Base-by-base conservation (phyloP, 768 basidiomycete genomes). In the Trametes punicea region DNA sequence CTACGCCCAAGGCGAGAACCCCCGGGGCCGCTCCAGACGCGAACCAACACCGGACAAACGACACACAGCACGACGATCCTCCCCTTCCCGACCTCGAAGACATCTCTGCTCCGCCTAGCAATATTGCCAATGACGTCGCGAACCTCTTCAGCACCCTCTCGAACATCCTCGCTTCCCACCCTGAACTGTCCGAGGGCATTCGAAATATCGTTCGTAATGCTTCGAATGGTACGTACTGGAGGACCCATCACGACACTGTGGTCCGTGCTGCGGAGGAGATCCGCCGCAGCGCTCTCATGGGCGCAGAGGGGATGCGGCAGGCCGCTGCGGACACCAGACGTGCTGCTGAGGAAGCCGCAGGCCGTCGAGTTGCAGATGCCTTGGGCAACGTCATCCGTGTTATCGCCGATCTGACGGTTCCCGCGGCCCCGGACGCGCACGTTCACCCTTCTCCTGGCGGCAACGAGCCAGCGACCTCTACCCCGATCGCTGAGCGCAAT, bases 191-290 rank as follows among this genome's bases (percentile, higher is more conserved):
- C 3, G 84, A 87, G 52, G 79, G 78, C 40, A 66, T 92, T 53
- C 83, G 81, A 54, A 84, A 80, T 64, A 80, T 92, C 30, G 67
- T 83, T 41, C 73, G 73, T 46, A 88, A 90, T 61, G 74, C 84
- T 4, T 74, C 77, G 5, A 81, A 74, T 47, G 89, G 88, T 21
- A 74, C 78, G 8, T 91, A 92, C 65, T 92, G 87, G 88, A 68
- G 73, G 31, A 69, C 76, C 26, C 86, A 89, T 63, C 80, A 84
- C 45, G 79, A 80, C 8, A 72, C 79, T 2, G 69, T 89, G 40
- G 77, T 82, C 7, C 79, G 80, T 20, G 81, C 83, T 18, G 83
- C 82, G 3, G 77, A 79, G 30, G 75, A 79, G 31, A 63, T 87
- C 7, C 75, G 79, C 15, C 80, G 78, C 50, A 73, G 73, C 42